Base-by-base conservation (phyloP, 805 yeast species). In the Teunomyces pallodes region DNA sequence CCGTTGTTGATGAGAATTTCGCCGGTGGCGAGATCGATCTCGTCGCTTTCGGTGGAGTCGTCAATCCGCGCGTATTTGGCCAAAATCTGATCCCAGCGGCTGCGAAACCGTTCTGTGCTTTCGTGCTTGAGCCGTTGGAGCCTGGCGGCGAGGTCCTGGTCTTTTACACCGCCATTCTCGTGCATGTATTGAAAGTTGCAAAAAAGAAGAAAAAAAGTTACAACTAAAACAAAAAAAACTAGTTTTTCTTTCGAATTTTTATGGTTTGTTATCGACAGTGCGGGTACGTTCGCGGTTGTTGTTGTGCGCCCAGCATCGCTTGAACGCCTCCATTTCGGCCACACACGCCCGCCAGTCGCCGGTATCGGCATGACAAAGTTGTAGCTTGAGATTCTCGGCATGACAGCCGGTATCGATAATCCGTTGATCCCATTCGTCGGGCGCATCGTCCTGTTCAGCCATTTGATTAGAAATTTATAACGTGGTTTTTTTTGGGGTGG, bases 1-100 rank as follows among this genome's bases (percentile, higher is more conserved):
- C 96, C 96, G 45, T 80, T 76, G 56, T 87, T 90, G 29, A 70
- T 77, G 1, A 83, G 62, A 1, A 87, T 77, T 47, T 77, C 72
- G 0, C 92, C 91, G 0, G 90, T 81, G 8, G 61, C 58, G 17
- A 87, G 57, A 59, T 87, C 90, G n/a, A 84, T 66, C 20, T 82
- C 72, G 59, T 84, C 90, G 33, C 87, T 84, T 46, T 82, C 83
- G 13, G 70, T 70, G 4, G 70, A 68, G 30, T 77, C 76, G 44
- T 74, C 74, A 43, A 80, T 74, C 3, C 51, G 47, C 3, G 80
- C 68, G 57, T 83, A 82, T 57, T 77, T 80, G 1, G 71, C 61
- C 6, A 84, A 73, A 27, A 84, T 80, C 10, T 70, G 66, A 17
- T 71, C 67, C 89, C 89, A 84, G 31, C 59, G 63, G 33, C 42